Percentiles rank a stretch among this genome's conserved stretches.
Evolutionary conservation across 345 rosid genomes (phyloP).

Genomic region (Noccaea bulbosa): DNA sequence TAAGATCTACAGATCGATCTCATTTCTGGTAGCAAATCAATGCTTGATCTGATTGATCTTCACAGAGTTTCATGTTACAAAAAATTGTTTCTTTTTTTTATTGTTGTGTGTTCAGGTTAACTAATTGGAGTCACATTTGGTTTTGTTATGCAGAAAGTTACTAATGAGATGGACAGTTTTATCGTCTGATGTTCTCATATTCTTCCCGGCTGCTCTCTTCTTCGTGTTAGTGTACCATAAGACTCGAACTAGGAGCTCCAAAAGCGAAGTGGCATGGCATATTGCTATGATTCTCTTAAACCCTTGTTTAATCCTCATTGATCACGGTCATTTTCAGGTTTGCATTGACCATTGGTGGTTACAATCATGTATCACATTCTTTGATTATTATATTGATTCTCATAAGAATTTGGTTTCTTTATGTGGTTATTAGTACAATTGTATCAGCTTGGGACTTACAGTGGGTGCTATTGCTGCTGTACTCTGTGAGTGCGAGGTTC

Average conservation of each 20-base stretch:
- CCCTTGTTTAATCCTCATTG: constrained; percentile 86
- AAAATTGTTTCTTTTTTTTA: background rate
- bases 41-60: constrained; percentile 31
- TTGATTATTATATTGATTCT: constrained; percentile 27
- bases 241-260: constrained; percentile 24
- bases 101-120: background rate
- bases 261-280: constrained; percentile 72
- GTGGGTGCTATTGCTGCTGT: constrained; percentile 82
- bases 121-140: constrained; percentile 19
- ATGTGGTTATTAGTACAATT: constrained; percentile 66
- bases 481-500: constrained; percentile 63
- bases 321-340: constrained; percentile 99
- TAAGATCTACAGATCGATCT: background rate
- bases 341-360: background rate
- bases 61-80: background rate
- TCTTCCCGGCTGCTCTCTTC: constrained; percentile 78
- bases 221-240: constrained; percentile 60
- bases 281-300: constrained; percentile 67
- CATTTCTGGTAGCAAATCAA: too few relatives aligned
- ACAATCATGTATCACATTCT: background rate
- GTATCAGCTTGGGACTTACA: constrained; percentile 92
- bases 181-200: constrained; percentile 74
- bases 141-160: constrained; percentile 62
- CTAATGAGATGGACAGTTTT: constrained; percentile 95
- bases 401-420: constrained; percentile 8